Conservation (phyloP, 2,329 filamentous ascomycete species). For the Colletotrichum tamarilloi region DNA sequence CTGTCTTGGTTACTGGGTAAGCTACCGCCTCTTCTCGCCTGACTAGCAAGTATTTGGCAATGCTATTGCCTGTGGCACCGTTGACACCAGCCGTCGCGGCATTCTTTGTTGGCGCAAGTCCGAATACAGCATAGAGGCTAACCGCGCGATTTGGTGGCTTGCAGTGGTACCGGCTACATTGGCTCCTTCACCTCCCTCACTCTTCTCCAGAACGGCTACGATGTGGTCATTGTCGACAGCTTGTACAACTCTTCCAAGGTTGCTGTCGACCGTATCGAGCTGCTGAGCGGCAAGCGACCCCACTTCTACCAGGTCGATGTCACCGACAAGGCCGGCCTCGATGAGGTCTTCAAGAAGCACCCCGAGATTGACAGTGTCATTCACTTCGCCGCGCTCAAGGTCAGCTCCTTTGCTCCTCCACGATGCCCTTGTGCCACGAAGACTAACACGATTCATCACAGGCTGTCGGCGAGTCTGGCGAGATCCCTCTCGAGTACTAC, state of each 20-base stretch:
- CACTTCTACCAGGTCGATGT: slow-evolving; percentile 88
- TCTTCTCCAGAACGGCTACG: slow-evolving; percentile 92
- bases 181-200: slow-evolving; percentile 95
- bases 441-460: slow-evolving; percentile 47
- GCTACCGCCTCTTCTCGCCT: slow-evolving; percentile 42
- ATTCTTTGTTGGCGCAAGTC: slow-evolving; percentile 6
- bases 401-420: slow-evolving; percentile 48
- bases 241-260: slow-evolving; percentile 97
- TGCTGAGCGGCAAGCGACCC: slow-evolving; percentile 89
- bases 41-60: too few relatives aligned
- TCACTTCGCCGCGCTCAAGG: slow-evolving; percentile 98
- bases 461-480: slow-evolving; percentile 95
- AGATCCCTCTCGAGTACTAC: slow-evolving; percentile 98
- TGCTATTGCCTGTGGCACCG: not conserved
- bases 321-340: slow-evolving; percentile 84
- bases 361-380: slow-evolving; percentile 98
- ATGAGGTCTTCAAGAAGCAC: slow-evolving; percentile 88
- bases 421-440: not conserved
- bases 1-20: slow-evolving; percentile 93
- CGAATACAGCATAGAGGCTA: slow-evolving; percentile 8
- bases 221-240: slow-evolving; percentile 96
- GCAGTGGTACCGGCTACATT: slow-evolving; percentile 97
- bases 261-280: slow-evolving; percentile 92
- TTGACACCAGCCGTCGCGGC: slow-evolving; percentile 2
- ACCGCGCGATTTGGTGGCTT: slow-evolving; percentile 37